Percentiles rank a stretch among this genome's conserved stretches.
Evolutionary conservation across 176 grass and related monocot species (phyloP).

Genomic region (Saccharum spontaneum): DNA sequence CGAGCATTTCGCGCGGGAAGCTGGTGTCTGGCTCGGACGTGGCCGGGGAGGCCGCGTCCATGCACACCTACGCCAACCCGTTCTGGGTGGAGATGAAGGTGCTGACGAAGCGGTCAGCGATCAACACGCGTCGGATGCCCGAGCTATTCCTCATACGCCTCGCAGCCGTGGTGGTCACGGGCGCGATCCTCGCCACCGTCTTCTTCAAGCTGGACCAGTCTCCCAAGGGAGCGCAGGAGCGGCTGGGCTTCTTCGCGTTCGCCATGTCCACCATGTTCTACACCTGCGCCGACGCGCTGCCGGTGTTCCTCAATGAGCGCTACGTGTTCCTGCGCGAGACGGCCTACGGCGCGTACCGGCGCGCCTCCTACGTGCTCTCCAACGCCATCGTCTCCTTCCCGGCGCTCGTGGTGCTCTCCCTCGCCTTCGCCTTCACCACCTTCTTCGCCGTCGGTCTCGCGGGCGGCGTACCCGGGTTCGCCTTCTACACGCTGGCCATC

Average conservation of each 20-base stretch:
- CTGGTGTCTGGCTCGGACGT: slow-evolving; percentile 65
- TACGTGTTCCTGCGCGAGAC: slow-evolving; percentile 88
- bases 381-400: slow-evolving; percentile 90
- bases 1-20: slow-evolving; percentile 82
- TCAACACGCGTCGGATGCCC: slow-evolving; percentile 73
- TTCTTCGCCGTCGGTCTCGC: slow-evolving; percentile 90
- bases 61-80: slow-evolving; percentile 80
- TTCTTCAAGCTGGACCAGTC: slow-evolving; percentile 81
- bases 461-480: slow-evolving; percentile 64
- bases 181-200: slow-evolving; percentile 76
- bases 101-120: slow-evolving; percentile 58
- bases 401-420: slow-evolving; percentile 71
- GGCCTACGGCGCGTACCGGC: slow-evolving; percentile 92
- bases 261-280: slow-evolving; percentile 99
- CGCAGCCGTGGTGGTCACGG: slow-evolving; percentile 67
- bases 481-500: slow-evolving; percentile 74
- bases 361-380: slow-evolving; percentile 87
- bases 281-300: slow-evolving; percentile 92
- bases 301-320: slow-evolving; percentile 90
- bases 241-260: slow-evolving; percentile 94
- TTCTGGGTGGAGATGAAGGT: slow-evolving; percentile 90
- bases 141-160: slow-evolving; percentile 81
- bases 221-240: slow-evolving; percentile 81
- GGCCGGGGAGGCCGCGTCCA: slow-evolving; percentile 40
- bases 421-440: slow-evolving; percentile 74